phyloP scores from a whole-genome alignment of 2,329 filamentous ascomycete species.

The Botrytis sinoallii region DNA sequence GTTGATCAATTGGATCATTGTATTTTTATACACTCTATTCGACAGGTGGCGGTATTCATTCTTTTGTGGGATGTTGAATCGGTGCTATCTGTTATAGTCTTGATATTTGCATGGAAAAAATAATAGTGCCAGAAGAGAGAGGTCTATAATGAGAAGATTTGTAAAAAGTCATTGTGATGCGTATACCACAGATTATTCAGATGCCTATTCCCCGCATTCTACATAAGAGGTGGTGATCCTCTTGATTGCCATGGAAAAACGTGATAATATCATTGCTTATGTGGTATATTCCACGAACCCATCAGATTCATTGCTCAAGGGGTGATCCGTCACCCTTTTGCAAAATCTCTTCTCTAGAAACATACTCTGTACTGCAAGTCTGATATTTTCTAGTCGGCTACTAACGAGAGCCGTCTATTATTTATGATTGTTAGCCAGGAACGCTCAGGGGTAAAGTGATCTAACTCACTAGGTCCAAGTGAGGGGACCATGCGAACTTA shows the following conservation, averaged over 20 bases:
- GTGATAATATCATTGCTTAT: background rate
- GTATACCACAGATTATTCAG: background rate
- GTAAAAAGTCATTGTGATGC: no score
- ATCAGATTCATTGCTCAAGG: background rate
- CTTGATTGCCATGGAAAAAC: background rate
- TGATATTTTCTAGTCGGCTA: background rate
- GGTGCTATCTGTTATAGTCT: background rate
- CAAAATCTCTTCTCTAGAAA: accelerated
- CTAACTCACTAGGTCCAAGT: background rate
- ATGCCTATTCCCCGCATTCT: background rate
- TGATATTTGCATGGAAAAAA: background rate
- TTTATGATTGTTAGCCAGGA: background rate
- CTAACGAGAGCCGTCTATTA: background rate
- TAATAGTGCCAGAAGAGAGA: background rate
- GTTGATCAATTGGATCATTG: background rate
- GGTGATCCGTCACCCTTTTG: background rate
- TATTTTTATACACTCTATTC: background rate
- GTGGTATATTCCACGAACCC: background rate
- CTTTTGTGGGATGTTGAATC: background rate
- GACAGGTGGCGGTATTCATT: background rate
- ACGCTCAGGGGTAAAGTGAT: background rate
- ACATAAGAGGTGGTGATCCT: background rate
- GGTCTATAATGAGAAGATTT: background rate
- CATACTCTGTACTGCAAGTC: background rate
- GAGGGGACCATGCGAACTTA: background rate